Evolutionary conservation across 1,284 basidiomycete species (phyloP).

Genomic region (Cutaneotrichosporon dermatis): DNA sequence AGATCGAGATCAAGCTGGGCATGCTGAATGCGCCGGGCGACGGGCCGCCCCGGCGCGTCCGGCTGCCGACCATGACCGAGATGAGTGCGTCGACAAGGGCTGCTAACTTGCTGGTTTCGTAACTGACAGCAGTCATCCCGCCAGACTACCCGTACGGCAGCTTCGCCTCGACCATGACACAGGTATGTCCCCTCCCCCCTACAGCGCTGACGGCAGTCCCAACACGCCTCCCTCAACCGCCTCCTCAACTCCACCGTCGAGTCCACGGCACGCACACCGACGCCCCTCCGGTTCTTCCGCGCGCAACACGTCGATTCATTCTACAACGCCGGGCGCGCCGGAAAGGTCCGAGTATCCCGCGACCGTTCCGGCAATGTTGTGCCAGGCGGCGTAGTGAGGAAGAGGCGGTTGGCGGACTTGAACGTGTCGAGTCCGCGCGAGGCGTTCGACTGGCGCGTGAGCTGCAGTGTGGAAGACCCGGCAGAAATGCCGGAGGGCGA

Average conservation of each 20-base stretch:
- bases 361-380: conserved; percentile 66
- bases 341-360: conserved; percentile 76
- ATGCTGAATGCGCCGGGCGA: conserved; percentile 59
- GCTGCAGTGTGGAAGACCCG: conserved; percentile 73
- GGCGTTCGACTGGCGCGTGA: conserved; percentile 84
- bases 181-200: conserved; percentile 53
- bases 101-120: too few relatives aligned
- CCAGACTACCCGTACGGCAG: conserved; percentile 49
- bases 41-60: conserved; percentile 51
- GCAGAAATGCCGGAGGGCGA: conserved; percentile 35
- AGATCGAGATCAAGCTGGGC: conserved; percentile 92
- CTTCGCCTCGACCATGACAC: conserved; percentile 90
- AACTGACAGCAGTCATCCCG: conserved; percentile 55
- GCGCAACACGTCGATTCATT: conserved; percentile 78
- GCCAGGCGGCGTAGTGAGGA: conserved; percentile 61
- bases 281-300: conserved; percentile 70
- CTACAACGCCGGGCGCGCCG: conserved; percentile 50
- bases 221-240: conserved; percentile 80
- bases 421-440: conserved; percentile 81
- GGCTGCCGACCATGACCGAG: conserved; percentile 71
- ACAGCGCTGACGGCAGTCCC: conserved; percentile 54
- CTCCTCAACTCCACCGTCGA: conserved; percentile 65
- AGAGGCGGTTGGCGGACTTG: conserved; percentile 78
- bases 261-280: conserved; percentile 53
- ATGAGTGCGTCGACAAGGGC: conserved; percentile 61